Evolutionary conservation across 2,329 filamentous ascomycete genomes (phyloP).

Genomic region (Trichoderma atrobrunneum): DNA sequence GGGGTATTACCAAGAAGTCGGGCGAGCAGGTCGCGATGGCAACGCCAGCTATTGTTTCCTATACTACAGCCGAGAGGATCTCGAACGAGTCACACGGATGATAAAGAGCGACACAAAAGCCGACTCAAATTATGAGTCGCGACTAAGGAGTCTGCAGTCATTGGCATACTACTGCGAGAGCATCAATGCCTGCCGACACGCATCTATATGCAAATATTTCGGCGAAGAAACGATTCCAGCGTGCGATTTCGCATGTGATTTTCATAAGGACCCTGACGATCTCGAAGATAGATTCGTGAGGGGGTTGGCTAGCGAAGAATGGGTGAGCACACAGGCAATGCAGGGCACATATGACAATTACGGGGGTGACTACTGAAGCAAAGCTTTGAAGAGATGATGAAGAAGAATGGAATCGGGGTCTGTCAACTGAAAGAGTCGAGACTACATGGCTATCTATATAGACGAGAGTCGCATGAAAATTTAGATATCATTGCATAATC

Average conservation of each 20-base stretch:
- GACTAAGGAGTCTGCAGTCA: constrained; percentile 61
- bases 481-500: background rate
- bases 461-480: background rate
- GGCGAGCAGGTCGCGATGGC: constrained; percentile 84
- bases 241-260: constrained; percentile 76
- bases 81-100: constrained; percentile 67
- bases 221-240: constrained; percentile 58
- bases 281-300: constrained; percentile 56
- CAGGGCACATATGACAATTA: constrained; percentile 55
- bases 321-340: constrained; percentile 61
- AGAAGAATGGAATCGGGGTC: background rate
- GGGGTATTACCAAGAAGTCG: constrained; percentile 93
- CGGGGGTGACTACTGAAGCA: constrained; percentile 38
- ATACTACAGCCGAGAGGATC: constrained; percentile 86
- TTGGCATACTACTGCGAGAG: constrained; percentile 81
- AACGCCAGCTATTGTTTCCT: constrained; percentile 84
- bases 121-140: constrained; percentile 50
- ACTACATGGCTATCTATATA: background rate
- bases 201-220: constrained; percentile 73
- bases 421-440: background rate
- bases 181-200: constrained; percentile 70
- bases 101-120: constrained; percentile 46
- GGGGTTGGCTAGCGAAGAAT: constrained; percentile 59
- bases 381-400: background rate
- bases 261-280: constrained; percentile 64